Base-by-base conservation (phyloP, 148 eudicot genomes). In the Salicornia ramosissima region DNA sequence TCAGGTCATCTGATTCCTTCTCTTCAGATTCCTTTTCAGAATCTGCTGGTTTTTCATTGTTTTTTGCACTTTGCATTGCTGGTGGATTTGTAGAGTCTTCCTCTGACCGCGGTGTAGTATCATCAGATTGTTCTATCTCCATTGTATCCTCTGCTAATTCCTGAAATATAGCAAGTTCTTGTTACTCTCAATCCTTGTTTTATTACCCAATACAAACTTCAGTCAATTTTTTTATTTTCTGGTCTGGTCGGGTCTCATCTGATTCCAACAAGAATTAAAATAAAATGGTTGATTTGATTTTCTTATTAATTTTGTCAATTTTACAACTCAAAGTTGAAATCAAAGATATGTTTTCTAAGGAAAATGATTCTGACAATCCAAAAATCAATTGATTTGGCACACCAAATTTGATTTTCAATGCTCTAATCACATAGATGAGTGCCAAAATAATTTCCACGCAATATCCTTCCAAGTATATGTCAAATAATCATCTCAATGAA, bases 1-100 rank as follows among this genome's bases (percentile, higher is more conserved):
- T 79, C 16, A 75, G 1, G 43, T 84, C 83, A n/a, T 82, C 57
- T 46, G 82, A 49, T 70, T 76, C 85, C 53, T 77, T 83, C 34
- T 30, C 71, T 40, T 79, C 78, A 22, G 81, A 75, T 46, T 89
- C 88, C 67, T 85, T 86, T 52, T 86, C 75, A 31, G 68, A 60
- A n/a, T 81, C 57, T 2, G 80, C 78, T 19, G 79, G 67, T 74
- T 79, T 81, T 4, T 76, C 83, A 30, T 69, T 74, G 19, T 83
- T 81, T 21, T 74, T 74, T 30, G 78, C 67, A 49, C 77, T 81
- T 19, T 79, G 33, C 58, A 70, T 45, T 49, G 69, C 51, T 68
- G 72, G 64, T 47, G 31, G 53, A 56, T 74, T 69, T 40, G 28
- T 19, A 33, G 63, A 65, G 18, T 80, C 86, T 28, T 79, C 77